These are phyloP conservation scores for Lactarius hengduanensis DNA, from an alignment of 768 basidiomycete genomes.

Conservation along the genomic window DNA sequence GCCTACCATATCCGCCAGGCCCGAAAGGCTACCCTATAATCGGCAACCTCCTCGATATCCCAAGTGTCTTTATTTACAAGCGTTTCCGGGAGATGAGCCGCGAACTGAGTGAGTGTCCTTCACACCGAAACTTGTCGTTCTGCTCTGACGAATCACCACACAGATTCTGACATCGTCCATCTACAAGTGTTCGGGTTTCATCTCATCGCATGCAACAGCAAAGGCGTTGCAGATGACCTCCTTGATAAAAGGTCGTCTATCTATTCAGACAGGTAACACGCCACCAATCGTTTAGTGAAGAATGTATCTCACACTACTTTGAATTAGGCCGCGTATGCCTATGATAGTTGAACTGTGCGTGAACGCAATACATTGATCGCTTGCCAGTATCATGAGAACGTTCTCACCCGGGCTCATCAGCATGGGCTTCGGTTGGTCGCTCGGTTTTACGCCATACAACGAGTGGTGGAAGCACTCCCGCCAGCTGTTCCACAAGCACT, in stretches of 20 bases:
- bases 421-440: slow-evolving; percentile 29
- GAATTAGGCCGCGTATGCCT: slow-evolving; percentile 25
- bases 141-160: neutral
- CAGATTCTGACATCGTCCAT: slow-evolving; percentile 36
- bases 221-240: slow-evolving; percentile 37
- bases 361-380: no score
- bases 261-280: slow-evolving; percentile 39
- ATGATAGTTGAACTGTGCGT: slow-evolving; percentile 28
- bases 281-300: no score
- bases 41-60: slow-evolving; percentile 31
- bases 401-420: slow-evolving; percentile 1
- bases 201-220: slow-evolving; percentile 38
- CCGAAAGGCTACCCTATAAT: slow-evolving; percentile 31
- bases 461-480: slow-evolving; percentile 38
- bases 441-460: slow-evolving; percentile 35
- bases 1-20: slow-evolving; percentile 31
- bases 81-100: slow-evolving; percentile 26
- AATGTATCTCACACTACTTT: no score
- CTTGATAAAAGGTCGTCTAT: slow-evolving; percentile 41
- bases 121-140: neutral
- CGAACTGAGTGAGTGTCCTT: slow-evolving; percentile 15
- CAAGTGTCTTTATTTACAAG: slow-evolving; percentile 29
- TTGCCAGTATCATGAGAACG: neutral
- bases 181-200: slow-evolving; percentile 32
- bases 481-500: slow-evolving; percentile 35